Conservation (phyloP, 495 filamentous ascomycete genomes). For the Arthonia radiata region DNA sequence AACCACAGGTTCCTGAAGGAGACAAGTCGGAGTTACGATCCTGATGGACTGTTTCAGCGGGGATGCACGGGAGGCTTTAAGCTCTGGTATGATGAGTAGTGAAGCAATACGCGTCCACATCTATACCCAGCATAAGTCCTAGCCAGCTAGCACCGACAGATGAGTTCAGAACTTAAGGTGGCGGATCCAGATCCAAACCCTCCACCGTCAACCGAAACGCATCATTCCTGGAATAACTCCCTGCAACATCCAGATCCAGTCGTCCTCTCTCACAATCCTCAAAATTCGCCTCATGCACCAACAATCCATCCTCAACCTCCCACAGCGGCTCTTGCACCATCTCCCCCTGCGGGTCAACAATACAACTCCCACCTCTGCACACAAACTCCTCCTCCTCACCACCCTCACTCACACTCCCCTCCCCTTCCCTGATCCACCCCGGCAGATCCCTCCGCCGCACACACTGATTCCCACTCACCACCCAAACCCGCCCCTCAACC, state of each 20-base stretch:
- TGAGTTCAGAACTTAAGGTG: too few relatives aligned
- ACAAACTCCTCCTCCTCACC: constrained; percentile 20
- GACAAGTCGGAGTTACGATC: constrained; percentile 1
- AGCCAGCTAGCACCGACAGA: too few relatives aligned
- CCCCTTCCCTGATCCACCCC: constrained; percentile 22
- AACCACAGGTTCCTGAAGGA: constrained; percentile 1
- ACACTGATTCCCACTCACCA: constrained; percentile 75
- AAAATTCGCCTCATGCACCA: constrained; percentile 29
- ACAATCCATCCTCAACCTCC: constrained; percentile 41
- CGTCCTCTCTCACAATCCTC: constrained; percentile 38
- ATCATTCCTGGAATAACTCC: constrained; percentile 63
- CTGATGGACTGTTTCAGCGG: constrained; percentile 1
- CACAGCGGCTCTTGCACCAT: constrained; percentile 60
- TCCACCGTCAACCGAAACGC: constrained; percentile 55
- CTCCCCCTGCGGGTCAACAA: constrained; percentile 56
- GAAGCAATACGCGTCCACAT: too few relatives aligned
- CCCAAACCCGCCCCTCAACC: constrained; percentile 59
- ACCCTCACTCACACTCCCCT: constrained; percentile 1
- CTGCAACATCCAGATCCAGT: constrained; percentile 46
- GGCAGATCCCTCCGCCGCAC: constrained; percentile 32
- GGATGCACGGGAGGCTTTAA: neutral
- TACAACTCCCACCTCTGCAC: constrained; percentile 57
- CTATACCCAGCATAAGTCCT: too few relatives aligned
- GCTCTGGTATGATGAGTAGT: too few relatives aligned
- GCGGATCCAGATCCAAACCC: constrained; percentile 48